These are phyloP conservation scores for Clarireedia hainanense DNA, from an alignment of 2,329 filamentous ascomycete species.

Conservation along the genomic window DNA sequence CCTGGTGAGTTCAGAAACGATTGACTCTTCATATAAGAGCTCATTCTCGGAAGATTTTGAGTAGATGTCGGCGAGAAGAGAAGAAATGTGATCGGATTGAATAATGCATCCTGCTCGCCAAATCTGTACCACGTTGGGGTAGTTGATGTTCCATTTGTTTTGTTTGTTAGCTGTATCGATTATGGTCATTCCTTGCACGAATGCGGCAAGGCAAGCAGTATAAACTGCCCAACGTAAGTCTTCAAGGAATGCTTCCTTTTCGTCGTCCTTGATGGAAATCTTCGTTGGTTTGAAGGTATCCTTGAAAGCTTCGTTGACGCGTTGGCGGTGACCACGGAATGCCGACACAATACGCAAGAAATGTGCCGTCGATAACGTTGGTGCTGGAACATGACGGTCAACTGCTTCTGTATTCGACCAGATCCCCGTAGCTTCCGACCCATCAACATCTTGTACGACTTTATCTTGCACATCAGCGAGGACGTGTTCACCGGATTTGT, in stretches of 20 bases:
- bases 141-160: constrained; percentile 52
- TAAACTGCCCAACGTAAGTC: constrained; percentile 55
- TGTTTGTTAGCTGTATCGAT: constrained; percentile 50
- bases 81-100: constrained; percentile 55
- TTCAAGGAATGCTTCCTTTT: constrained; percentile 37
- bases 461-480: constrained; percentile 46
- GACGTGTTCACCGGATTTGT: constrained; percentile 36
- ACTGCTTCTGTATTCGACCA: constrained; percentile 59
- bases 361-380: constrained; percentile 56
- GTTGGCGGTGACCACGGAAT: constrained; percentile 47
- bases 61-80: constrained; percentile 45
- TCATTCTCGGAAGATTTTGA: constrained; percentile 28
- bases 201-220: constrained; percentile 51
- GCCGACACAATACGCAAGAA: constrained; percentile 46
- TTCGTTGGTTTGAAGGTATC: constrained; percentile 22
- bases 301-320: constrained; percentile 40
- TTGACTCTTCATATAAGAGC: neutral
- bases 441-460: constrained; percentile 61
- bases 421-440: constrained; percentile 58
- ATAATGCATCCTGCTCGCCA: constrained; percentile 69
- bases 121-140: constrained; percentile 45
- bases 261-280: neutral
- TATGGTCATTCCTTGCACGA: constrained; percentile 58
- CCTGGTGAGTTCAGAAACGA: neutral
- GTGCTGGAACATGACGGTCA: constrained; percentile 52